A percentile compares a stretch with the other conserved stretches of the same genome.
Evolutionary conservation across 495 filamentous ascomycete genomes (phyloP).

Genomic region (Hyaloscypha hepaticicola): DNA sequence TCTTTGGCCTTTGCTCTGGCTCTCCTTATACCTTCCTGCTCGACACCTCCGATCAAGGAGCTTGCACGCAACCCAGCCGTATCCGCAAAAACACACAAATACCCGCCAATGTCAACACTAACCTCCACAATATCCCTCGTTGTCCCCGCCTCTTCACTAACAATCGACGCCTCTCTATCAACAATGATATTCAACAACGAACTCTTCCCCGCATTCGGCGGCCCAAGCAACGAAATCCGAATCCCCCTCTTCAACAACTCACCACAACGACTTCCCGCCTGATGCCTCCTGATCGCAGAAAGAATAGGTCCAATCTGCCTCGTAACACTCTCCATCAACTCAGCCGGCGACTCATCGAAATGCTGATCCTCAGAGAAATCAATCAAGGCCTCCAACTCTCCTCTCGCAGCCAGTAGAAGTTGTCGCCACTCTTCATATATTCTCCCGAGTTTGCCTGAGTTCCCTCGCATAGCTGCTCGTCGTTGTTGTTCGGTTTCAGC

Average conservation of each 20-base stretch:
- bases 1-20: slow-evolving; percentile 77
- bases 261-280: slow-evolving; percentile 73
- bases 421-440: slow-evolving; percentile 85
- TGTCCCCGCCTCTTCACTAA: slow-evolving; percentile 86
- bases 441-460: slow-evolving; percentile 64
- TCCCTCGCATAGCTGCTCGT: slow-evolving; percentile 76
- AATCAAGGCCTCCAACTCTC: slow-evolving; percentile 91
- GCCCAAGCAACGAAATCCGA: slow-evolving; percentile 78
- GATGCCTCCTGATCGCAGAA: slow-evolving; percentile 62
- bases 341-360: slow-evolving; percentile 82
- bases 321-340: slow-evolving; percentile 67
- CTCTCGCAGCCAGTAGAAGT: slow-evolving; percentile 74
- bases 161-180: slow-evolving; percentile 92
- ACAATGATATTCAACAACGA: slow-evolving; percentile 87
- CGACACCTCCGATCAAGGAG: slow-evolving; percentile 64
- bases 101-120: slow-evolving; percentile 85
- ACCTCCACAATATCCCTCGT: slow-evolving; percentile 94
- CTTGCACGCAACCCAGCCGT: slow-evolving; percentile 75
- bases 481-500: slow-evolving; percentile 95
- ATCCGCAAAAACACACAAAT: slow-evolving; percentile 84
- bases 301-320: slow-evolving; percentile 58
- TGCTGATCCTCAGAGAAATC: slow-evolving; percentile 97
- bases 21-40: slow-evolving; percentile 86
- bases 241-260: slow-evolving; percentile 88
- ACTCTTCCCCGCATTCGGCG: slow-evolving; percentile 95